Conservation (phyloP, 208 protist species). For the Trypanosoma mega region DNA sequence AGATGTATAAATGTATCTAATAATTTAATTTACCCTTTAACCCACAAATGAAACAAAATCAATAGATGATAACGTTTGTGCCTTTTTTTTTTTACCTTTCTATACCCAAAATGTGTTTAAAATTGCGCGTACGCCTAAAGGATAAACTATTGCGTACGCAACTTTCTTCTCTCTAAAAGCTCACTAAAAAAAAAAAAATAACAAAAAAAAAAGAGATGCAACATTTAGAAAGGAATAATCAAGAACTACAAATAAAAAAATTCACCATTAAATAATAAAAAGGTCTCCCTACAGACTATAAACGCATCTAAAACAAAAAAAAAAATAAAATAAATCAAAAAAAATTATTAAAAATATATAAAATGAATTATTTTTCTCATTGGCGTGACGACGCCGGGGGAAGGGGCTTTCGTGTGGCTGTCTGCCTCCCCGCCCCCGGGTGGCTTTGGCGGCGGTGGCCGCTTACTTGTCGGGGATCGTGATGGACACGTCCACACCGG, state of each 20-base stretch:
- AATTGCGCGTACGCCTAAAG: too few relatives aligned
- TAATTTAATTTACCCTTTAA: too few relatives aligned
- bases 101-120: neutral
- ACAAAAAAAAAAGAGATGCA: conserved; percentile 10
- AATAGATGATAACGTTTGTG: too few relatives aligned
- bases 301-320: too few relatives aligned
- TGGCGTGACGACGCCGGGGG: conserved; percentile 24
- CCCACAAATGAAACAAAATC: too few relatives aligned
- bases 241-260: conserved; percentile 2
- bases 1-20: too few relatives aligned
- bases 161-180: neutral
- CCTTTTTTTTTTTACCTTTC: too few relatives aligned
- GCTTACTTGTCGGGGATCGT: conserved; percentile 60
- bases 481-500: conserved; percentile 89
- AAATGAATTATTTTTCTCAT: neutral
- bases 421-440: neutral
- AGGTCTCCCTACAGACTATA: too few relatives aligned
- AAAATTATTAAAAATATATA: too few relatives aligned
- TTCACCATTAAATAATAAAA: neutral
- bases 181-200: conserved; percentile 4
- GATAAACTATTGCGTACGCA: too few relatives aligned
- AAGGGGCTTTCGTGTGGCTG: too few relatives aligned
- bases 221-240: conserved; percentile 6
- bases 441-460: conserved; percentile 6
- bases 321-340: conserved; percentile 10